Evolutionary conservation across 2,329 filamentous ascomycete species (phyloP), one percentile per base, ranked within the genome.

Genomic region (Xylaria sp.): DNA sequence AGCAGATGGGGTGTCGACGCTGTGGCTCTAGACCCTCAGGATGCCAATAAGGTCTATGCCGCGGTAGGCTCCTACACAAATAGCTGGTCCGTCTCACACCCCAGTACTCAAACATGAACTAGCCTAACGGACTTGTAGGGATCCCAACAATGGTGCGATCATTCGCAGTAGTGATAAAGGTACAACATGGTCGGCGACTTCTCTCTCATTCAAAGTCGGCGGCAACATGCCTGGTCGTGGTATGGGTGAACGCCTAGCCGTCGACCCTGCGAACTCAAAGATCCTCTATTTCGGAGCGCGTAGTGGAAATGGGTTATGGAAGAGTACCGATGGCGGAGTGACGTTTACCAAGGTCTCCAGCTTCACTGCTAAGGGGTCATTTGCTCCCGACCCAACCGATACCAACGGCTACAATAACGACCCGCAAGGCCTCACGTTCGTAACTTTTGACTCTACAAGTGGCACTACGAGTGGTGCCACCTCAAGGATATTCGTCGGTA

Each of bases 181-280:
- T 1, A 77, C 76, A 3, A 87, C 86, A 0, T 89, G 85, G 84
- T 72, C 78, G 1, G 78, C 81, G 23, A 83, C 84, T 0, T 77
- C 79, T 6, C 79, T 89, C 0, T 81, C 85, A 2, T 89, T 89
- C 80, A 89, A 89, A 74, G 85, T 88, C 53, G 87, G 87, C 8
- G 87, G 87, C 0, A 89, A 89, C 73, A 89, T 88, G 86, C 86
- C 87, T 8, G 87, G 87, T 1, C 83, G 87, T 32, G 87, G 87
- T 8, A 85, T 84, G 76, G 87, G 87, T 18, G 87, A 89, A 74
- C 82, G 87, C 15, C 82, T 89, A 5, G 86, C 85, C 2, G 82
- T 89, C 9, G 87, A 89, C 72, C 87, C 87, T 1, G 82, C 84
- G 53, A 86, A 87, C 72, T 83, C 85, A 43, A 81, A 85, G 32